Percentiles rank a stretch among this genome's conserved stretches.
Conservation (phyloP, 2,329 filamentous ascomycete species). For the Magnaporthiopsis rhizophila region DNA sequence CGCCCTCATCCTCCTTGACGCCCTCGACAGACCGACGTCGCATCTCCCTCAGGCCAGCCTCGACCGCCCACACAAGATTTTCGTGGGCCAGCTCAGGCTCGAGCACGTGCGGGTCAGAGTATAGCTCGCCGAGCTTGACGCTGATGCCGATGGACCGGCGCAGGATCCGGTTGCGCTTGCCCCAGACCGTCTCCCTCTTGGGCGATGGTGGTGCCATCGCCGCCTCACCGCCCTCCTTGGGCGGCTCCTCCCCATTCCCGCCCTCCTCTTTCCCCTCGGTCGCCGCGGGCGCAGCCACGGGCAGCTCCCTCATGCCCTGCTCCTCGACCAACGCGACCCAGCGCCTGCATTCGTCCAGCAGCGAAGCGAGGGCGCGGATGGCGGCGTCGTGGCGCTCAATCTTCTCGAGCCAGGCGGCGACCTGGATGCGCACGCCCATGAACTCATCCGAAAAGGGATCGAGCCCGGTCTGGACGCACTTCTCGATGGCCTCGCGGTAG, state of each 20-base stretch:
- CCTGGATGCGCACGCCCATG: conserved; percentile 77
- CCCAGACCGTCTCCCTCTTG: conserved; percentile 40
- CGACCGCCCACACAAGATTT: conserved; percentile 70
- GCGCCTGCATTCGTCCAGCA: conserved; percentile 58
- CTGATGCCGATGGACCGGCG: conserved; percentile 67
- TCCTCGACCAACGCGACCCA: conserved; percentile 52
- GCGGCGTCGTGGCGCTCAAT: conserved; percentile 62
- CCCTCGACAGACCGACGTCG: conserved; percentile 59
- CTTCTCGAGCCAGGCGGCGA: conserved; percentile 73
- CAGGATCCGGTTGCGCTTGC: conserved; percentile 57
- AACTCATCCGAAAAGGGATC: conserved; percentile 90
- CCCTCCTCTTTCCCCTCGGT: neutral
- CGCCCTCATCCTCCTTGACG: conserved; percentile 59
- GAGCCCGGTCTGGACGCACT: conserved; percentile 65
- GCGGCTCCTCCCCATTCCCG: conserved; percentile 16
- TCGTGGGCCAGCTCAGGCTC: conserved; percentile 69
- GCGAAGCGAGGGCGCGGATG: conserved; percentile 69
- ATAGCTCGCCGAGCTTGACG: conserved; percentile 79
- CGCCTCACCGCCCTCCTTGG: neutral
- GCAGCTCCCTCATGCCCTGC: conserved; percentile 22
- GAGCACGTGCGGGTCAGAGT: conserved; percentile 67
- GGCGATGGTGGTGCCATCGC: conserved; percentile 13
- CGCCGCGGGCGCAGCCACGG: conserved; percentile 9
- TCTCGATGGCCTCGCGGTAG: conserved; percentile 70
- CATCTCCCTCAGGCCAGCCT: conserved; percentile 68